These are phyloP conservation scores for Naematelia encephala DNA, from an alignment of 768 basidiomycete genomes.

Conservation along the genomic window DNA sequence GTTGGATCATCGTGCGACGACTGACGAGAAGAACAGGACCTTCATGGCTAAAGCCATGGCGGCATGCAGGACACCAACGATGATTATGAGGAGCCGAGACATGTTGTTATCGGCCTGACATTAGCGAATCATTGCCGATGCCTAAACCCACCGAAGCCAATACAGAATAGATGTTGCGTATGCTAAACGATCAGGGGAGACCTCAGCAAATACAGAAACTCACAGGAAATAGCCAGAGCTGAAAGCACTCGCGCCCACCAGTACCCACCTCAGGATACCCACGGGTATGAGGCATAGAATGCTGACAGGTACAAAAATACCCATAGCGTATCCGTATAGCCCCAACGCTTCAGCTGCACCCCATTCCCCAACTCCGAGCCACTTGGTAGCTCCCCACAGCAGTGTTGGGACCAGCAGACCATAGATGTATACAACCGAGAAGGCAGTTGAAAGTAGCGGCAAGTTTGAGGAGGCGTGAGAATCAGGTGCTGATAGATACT, in stretches of 20 bases:
- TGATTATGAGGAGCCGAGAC: constrained; percentile 74
- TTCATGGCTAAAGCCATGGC: constrained; percentile 82
- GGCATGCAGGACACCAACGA: constrained; percentile 70
- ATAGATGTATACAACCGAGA: constrained; percentile 74
- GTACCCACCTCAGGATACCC: constrained; percentile 73
- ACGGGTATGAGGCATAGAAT: constrained; percentile 77
- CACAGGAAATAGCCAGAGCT: constrained; percentile 84
- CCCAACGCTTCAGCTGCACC: constrained; percentile 65
- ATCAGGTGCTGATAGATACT: constrained; percentile 64
- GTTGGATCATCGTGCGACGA: constrained; percentile 1
- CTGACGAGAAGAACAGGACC: constrained; percentile 62
- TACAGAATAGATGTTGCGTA: constrained; percentile 72
- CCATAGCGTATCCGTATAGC: constrained; percentile 54
- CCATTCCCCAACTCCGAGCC: constrained; percentile 86
- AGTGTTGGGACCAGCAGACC: constrained; percentile 74
- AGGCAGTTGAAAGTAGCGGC: constrained; percentile 73
- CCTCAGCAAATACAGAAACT: constrained; percentile 45
- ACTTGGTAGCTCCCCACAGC: constrained; percentile 80
- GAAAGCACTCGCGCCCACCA: constrained; percentile 68
- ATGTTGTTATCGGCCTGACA: constrained; percentile 74
- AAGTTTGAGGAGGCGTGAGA: constrained; percentile 58
- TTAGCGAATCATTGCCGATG: neutral
- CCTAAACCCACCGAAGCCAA: constrained; percentile 66
- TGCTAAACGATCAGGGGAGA: too few relatives aligned
- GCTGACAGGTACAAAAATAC: constrained; percentile 46